phyloP scores from a whole-genome alignment of 345 rosid genomes.

The Citrus inodora region DNA sequence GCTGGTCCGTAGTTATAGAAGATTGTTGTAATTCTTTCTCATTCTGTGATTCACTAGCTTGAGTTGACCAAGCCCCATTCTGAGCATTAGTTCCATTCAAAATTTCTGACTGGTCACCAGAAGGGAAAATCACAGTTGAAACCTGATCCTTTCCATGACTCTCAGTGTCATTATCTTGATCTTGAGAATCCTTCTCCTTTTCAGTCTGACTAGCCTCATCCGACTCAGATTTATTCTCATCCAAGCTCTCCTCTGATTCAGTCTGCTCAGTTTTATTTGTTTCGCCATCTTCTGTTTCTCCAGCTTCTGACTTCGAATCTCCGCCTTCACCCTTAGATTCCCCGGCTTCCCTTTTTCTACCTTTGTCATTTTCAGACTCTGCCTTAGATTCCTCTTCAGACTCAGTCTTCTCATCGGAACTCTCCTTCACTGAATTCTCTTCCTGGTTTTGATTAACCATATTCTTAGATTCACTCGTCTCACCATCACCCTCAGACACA shows the following conservation, averaged over 20 bases:
- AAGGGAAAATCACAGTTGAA: constrained; percentile 39
- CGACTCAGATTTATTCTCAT: constrained; percentile 32
- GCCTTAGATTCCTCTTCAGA: constrained; percentile 29
- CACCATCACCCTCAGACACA: constrained; percentile 22
- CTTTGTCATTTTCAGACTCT: constrained; percentile 23
- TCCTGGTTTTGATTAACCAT: constrained; percentile 20
- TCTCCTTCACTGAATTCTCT: constrained; percentile 21
- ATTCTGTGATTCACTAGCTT: constrained; percentile 75
- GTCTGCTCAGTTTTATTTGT: constrained; percentile 29
- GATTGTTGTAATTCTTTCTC: constrained; percentile 69
- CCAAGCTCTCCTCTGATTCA: constrained; percentile 32
- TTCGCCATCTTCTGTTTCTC: constrained; percentile 23
- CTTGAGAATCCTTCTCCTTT: constrained; percentile 21
- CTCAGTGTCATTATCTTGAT: constrained; percentile 34
- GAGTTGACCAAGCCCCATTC: constrained; percentile 76
- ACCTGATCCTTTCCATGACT: constrained; percentile 41
- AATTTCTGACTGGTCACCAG: constrained; percentile 61
- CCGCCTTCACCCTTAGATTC: constrained; percentile 28
- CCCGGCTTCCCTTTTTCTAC: constrained; percentile 21
- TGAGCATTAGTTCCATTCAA: constrained; percentile 57
- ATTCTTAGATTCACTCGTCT: constrained; percentile 24
- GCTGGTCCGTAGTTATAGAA: constrained; percentile 33
- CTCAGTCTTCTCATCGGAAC: constrained; percentile 20
- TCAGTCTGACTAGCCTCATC: constrained; percentile 23
- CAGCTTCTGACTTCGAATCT: constrained; percentile 27